Evolutionary conservation across 768 basidiomycete genomes (phyloP).

Genomic region (Psilocybe sp.): DNA sequence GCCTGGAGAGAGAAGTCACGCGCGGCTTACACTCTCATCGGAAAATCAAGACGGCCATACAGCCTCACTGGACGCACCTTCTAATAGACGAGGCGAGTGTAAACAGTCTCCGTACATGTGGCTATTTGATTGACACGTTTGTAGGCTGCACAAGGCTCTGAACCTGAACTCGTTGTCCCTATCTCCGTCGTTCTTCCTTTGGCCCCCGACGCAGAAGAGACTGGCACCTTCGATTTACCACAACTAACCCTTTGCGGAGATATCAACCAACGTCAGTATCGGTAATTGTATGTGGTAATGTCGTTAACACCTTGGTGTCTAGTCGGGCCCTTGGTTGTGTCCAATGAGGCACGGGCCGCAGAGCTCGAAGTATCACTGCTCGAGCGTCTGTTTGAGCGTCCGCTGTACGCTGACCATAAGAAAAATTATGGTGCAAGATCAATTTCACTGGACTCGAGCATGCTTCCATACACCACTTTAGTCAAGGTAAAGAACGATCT

Average conservation of each 20-base stretch:
- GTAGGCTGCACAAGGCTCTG: constrained; percentile 52
- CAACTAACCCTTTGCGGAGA: constrained; percentile 53
- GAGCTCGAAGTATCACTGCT: constrained; percentile 49
- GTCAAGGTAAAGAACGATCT: constrained; percentile 34
- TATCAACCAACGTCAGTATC: constrained; percentile 41
- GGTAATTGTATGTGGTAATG: background rate
- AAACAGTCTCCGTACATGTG: background rate
- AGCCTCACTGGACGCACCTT: constrained; percentile 52
- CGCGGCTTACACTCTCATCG: constrained; percentile 36
- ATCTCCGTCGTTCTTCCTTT: constrained; percentile 43
- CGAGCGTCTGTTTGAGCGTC: constrained; percentile 43
- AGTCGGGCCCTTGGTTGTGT: constrained; percentile 50
- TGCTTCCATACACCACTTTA: constrained; percentile 37
- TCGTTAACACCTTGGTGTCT: constrained; percentile 2
- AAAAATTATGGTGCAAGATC: constrained; percentile 1
- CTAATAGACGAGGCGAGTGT: constrained; percentile 44
- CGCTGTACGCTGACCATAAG: constrained; percentile 30
- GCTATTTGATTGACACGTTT: background rate
- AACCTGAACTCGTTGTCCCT: constrained; percentile 47
- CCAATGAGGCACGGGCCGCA: constrained; percentile 38
- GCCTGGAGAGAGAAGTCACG: constrained; percentile 37
- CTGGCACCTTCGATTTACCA: constrained; percentile 26
- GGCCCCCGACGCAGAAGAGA: constrained; percentile 8
- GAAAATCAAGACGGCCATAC: constrained; percentile 22
- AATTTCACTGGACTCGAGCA: constrained; percentile 8